Percentiles rank a stretch among this genome's conserved stretches.
Evolutionary conservation across 1,284 basidiomycete genomes (phyloP).

Genomic region (Cronartium quercuum): DNA sequence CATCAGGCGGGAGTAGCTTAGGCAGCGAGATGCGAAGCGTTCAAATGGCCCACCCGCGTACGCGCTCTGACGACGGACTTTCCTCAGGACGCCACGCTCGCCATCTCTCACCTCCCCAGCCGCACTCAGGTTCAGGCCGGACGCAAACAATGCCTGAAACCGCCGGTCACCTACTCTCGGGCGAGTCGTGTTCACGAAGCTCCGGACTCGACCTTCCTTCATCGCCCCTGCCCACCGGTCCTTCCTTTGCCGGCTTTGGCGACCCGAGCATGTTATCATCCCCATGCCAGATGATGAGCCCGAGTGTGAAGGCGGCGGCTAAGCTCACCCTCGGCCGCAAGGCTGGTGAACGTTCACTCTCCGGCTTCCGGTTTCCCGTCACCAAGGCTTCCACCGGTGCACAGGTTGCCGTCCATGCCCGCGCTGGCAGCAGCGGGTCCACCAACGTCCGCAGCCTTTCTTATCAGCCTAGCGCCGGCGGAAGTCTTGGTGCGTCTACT

Average conservation of each 20-base stretch:
- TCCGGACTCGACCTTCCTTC: neutral
- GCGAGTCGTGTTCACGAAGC: too few species aligned
- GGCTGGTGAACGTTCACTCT: conserved; percentile 28
- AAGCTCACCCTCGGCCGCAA: conserved; percentile 34
- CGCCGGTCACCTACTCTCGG: neutral
- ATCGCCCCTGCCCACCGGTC: neutral
- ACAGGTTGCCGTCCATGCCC: conserved; percentile 1
- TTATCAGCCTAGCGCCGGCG: conserved; percentile 7
- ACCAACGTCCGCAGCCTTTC: neutral
- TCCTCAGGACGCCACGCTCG: neutral
- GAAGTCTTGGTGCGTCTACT: conserved; percentile 18
- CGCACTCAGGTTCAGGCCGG: neutral
- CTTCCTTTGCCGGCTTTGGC: neutral
- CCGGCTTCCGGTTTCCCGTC: conserved; percentile 19
- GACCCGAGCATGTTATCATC: conserved; percentile 5
- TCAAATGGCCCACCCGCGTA: neutral
- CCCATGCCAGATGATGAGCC: conserved; percentile 19
- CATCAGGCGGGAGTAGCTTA: conserved; percentile 1
- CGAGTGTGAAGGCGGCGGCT: conserved; percentile 23
- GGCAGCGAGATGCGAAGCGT: neutral
- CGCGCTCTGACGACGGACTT: neutral
- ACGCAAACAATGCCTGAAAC: neutral
- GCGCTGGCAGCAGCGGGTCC: neutral
- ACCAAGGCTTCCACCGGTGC: conserved; percentile 1
- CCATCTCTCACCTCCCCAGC: neutral